Base-by-base conservation (phyloP, 495 filamentous ascomycete genomes). In the Aspergillus egyptiacus region DNA sequence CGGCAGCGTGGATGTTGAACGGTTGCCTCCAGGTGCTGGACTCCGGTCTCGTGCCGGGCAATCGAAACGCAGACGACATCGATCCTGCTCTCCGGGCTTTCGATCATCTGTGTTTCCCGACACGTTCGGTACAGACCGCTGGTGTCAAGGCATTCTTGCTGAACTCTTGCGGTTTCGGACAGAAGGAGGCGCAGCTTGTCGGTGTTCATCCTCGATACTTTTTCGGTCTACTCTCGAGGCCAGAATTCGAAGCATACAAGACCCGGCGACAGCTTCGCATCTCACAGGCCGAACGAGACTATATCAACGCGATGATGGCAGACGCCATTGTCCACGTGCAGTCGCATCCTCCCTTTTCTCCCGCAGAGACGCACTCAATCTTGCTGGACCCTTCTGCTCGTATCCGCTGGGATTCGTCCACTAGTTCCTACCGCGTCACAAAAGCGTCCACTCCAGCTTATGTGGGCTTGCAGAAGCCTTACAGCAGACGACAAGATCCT, bases 1-100 rank as follows among this genome's bases (percentile, higher is more conserved):
- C 91, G 35, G 91, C 93, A 66, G 91, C 90, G 28, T 97, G 91
- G 91, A 96, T 96, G 91, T 82, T 96, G 77, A 97, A 97, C 71
- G 91, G 91, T 51, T 87, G 85, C 62, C 71, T 97, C 62, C 91
- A 97, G 67, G 87, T 93, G 39, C 75, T 97, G 54, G 91, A 96
- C 70, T 82, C 77, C 34, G 91, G 91, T 55, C 71, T 96, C n/a
- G 91, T 97, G 31, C 91, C 91, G 3, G 91, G 91, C 48, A 97
- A 97, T 71, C 82, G 89, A 53, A 97, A 97, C 56, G 93, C 93
- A 38, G 91, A 97, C 73, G 96, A 97, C 62, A 80, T 97, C 15
- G 91, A 97, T 65, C 76, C 86, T 67, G 81, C 86, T 48, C 88
- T 97, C 81, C 89, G 96, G 75, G 75, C 95, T 62, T 96, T 90